Percentiles rank a stretch among this genome's conserved stretches.
Evolutionary conservation across 2,329 filamentous ascomycete genomes (phyloP).

Genomic region (Aspergillaceae sp.): DNA sequence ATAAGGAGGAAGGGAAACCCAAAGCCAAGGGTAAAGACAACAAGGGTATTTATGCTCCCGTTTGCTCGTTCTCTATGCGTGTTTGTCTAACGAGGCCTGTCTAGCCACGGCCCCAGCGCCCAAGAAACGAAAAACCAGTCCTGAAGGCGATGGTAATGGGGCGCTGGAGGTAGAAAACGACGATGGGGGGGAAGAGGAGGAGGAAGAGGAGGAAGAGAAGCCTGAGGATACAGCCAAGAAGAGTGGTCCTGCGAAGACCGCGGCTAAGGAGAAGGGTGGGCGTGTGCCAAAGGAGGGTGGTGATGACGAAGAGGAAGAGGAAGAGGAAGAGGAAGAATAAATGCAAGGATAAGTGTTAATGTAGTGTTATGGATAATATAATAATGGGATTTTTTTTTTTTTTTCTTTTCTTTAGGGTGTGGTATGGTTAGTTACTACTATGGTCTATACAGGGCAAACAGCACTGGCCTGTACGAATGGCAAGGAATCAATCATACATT

Average conservation of each 20-base stretch:
- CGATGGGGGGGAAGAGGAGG: slow-evolving; percentile 10
- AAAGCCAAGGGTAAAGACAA: slow-evolving; percentile 2
- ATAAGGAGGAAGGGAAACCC: slow-evolving; percentile 17
- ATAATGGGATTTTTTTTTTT: no score
- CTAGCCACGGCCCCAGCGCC: not conserved
- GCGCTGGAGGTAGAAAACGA: slow-evolving; percentile 10
- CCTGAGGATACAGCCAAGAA: slow-evolving; percentile 22
- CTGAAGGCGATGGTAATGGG: slow-evolving; percentile 11
- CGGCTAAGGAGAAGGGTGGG: slow-evolving; percentile 25
- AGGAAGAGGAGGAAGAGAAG: slow-evolving; percentile 17
- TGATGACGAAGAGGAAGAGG: slow-evolving; percentile 22
- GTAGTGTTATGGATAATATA: no score
- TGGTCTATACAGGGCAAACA: no score
- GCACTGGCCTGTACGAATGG: no score
- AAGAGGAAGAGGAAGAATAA: slow-evolving; percentile 14
- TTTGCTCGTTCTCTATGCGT: not conserved
- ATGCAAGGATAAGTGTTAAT: no score
- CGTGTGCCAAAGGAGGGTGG: slow-evolving; percentile 26
- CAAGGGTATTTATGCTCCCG: slow-evolving; percentile 9
- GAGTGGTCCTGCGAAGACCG: slow-evolving; percentile 25
- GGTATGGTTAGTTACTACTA: no score
- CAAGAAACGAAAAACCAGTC: slow-evolving; percentile 8
- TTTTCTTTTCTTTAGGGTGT: no score
- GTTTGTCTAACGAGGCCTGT: no score
- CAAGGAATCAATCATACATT: no score